Conservation (phyloP, 1,139 yeast species). For the Suhomyces bribrorum region DNA sequence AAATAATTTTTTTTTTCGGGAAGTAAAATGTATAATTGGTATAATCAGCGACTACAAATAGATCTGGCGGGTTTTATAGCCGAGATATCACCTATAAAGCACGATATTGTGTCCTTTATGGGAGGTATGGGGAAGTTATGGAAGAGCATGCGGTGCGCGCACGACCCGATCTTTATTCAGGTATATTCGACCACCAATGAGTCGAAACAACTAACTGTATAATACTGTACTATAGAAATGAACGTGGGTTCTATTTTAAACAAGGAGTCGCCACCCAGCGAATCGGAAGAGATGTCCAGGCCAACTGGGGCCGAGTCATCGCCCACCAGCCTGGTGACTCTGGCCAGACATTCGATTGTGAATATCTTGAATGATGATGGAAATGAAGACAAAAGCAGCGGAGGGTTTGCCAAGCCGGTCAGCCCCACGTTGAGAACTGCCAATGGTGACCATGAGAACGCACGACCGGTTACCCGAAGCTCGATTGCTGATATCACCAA, state of each 20-base stretch:
- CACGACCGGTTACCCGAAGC: slow-evolving; percentile 27
- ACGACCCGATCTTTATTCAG: neutral
- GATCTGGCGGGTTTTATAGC: too few species aligned
- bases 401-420: slow-evolving; percentile 10
- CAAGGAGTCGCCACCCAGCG: slow-evolving; percentile 42
- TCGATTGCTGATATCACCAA: slow-evolving; percentile 51
- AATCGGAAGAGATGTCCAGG: slow-evolving; percentile 23
- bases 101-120: too few species aligned
- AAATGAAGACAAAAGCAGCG: neutral
- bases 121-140: too few species aligned
- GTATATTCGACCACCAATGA: neutral
- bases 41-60: too few species aligned
- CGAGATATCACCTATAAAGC: too few species aligned
- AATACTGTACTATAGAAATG: slow-evolving; percentile 23
- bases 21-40: too few species aligned
- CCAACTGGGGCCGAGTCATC: slow-evolving; percentile 20
- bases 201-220: neutral
- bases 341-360: slow-evolving; percentile 26
- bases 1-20: too few species aligned
- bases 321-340: slow-evolving; percentile 13
- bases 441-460: neutral
- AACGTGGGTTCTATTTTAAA: slow-evolving; percentile 51
- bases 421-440: slow-evolving; percentile 9
- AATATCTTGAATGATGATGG: slow-evolving; percentile 24
- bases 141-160: neutral